These are phyloP conservation scores for Croton setiger DNA, from an alignment of 441 rosid genomes.

Conservation along the genomic window DNA sequence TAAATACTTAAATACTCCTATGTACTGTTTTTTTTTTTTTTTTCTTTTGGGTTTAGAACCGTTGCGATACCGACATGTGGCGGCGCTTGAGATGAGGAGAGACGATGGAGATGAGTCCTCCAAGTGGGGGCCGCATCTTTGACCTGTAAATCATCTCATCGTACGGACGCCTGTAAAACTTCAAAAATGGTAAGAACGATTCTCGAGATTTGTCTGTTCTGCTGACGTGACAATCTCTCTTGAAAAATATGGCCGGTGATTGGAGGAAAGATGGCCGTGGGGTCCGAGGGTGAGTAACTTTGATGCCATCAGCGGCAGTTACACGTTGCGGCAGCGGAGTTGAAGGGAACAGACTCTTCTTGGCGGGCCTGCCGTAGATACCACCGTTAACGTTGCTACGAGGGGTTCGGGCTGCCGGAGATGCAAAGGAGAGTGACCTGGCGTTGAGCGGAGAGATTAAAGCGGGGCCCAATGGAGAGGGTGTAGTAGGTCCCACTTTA, in stretches of 20 bases:
- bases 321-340: constrained; percentile 78
- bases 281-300: constrained; percentile 41
- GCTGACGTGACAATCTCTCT: constrained; percentile 53
- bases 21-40: constrained; percentile 19
- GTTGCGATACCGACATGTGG: constrained; percentile 85
- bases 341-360: constrained; percentile 61
- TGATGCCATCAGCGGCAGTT: constrained; percentile 20
- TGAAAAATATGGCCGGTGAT: constrained; percentile 80
- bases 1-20: constrained; percentile 15
- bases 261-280: constrained; percentile 84
- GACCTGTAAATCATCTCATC: constrained; percentile 89
- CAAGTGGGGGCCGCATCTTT: constrained; percentile 80
- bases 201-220: constrained; percentile 61
- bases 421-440: constrained; percentile 74
- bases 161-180: constrained; percentile 73
- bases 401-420: constrained; percentile 56
- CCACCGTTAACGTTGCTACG: constrained; percentile 37
- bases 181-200: constrained; percentile 70
- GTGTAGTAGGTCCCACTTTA: constrained; percentile 50
- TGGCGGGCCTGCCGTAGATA: constrained; percentile 24
- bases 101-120: constrained; percentile 83
- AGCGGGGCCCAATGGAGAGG: constrained; percentile 45
- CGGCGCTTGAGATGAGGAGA: constrained; percentile 62
- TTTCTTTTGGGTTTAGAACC: constrained; percentile 37
- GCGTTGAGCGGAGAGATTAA: constrained; percentile 62